Evolutionary conservation across 2,329 filamentous ascomycete genomes (phyloP), one percentile per base, ranked within the genome.

Genomic region (Diaporthe sp.): DNA sequence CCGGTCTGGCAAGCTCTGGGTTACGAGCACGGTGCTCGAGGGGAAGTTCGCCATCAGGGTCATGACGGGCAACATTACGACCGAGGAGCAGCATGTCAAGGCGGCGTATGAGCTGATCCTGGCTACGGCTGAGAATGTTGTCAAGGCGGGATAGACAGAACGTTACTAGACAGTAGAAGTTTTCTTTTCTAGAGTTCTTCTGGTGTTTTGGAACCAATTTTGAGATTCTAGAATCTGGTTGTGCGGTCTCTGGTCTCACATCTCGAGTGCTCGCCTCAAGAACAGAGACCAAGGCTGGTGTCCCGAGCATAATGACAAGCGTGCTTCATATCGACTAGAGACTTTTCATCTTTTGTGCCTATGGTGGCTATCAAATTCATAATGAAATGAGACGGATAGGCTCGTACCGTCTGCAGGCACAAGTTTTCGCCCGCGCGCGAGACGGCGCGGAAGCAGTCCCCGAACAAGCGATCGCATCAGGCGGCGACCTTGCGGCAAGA

Each of bases 31-130:
- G 1, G 89, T 95, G 6, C 88, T 97, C 17, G 91, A 90, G 12
- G 93, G 91, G 1, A 87, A 91, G 28, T 95, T 95, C 82, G 92
- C 93, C 2, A 97, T 98, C 76, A 88, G 96, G 0, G 91, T 98
- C 50, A 93, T 96, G 30, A 95, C 94, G 73, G 92, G 90, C 0
- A 94, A 93, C 78, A 86, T 89, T 33, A 86, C 90, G 54, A 91
- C 92, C 0, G 92, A 96, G 82, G 92, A 94, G 83, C 89, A 90
- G 80, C 93, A 95, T 82, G 84, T 98, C 5, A 86, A 91, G 76
- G 88, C 87, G 76, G 91, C 95, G 0, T 97, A 97, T 86, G 90
- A 94, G 19, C 89, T 94, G 72, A 82, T 98, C 50, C 91, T 95
- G 2, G 84, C 87, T 76, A 87, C 87, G 22, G 89, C 92, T 0